Evolutionary conservation across 257 asterid species (phyloP).

Genomic region (Craterostigma plantagineum): DNA sequence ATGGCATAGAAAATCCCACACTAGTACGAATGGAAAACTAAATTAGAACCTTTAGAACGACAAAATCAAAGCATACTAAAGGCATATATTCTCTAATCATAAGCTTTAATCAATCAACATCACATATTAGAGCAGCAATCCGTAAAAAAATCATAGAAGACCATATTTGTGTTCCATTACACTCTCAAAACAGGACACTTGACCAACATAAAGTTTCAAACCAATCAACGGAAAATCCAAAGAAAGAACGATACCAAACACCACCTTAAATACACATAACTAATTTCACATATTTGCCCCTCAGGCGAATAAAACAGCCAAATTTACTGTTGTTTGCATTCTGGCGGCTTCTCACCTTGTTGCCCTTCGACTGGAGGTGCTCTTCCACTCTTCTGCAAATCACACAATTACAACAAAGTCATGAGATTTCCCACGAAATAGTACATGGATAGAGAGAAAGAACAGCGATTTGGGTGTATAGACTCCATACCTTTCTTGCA

Average conservation of each 20-base stretch:
- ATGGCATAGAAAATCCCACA: no score
- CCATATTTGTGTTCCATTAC: neutral
- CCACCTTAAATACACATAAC: no score
- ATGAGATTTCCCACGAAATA: neutral
- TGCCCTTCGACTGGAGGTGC: slow-evolving; percentile 41
- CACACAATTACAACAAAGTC: neutral
- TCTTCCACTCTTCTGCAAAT: slow-evolving; percentile 42
- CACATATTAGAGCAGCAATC: neutral
- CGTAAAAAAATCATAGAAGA: neutral
- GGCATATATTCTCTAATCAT: no score
- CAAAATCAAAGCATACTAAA: no score
- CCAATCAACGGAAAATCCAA: no score
- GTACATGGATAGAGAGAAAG: neutral
- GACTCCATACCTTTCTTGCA: neutral
- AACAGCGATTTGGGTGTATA: neutral
- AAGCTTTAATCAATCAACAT: no score
- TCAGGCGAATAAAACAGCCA: neutral
- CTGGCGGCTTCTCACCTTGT: slow-evolving; percentile 79
- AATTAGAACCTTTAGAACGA: no score
- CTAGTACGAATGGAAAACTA: no score
- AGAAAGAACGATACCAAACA: no score
- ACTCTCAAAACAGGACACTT: no score
- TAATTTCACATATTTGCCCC: neutral
- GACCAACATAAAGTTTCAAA: no score
- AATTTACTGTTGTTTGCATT: slow-evolving; percentile 42